Evolutionary conservation across 805 yeast species (phyloP).

Genomic region (Schizosaccharomyces cryophilus): DNA sequence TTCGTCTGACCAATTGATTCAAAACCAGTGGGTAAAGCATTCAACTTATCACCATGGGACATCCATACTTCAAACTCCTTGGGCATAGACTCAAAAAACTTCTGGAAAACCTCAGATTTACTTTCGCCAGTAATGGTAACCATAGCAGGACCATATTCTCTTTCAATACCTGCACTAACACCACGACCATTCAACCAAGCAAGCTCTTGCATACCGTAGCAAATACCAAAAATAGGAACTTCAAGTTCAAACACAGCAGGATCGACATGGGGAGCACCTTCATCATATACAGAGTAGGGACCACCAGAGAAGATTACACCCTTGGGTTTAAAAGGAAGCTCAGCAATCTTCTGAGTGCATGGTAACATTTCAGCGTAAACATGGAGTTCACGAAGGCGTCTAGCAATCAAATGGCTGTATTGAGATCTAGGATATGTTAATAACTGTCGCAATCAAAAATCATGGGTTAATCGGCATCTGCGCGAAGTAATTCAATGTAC

Average conservation of each 20-base stretch:
- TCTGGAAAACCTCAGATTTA: slow-evolving; percentile 17
- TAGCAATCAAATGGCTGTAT: slow-evolving; percentile 85
- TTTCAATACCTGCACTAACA: slow-evolving; percentile 86
- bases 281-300: slow-evolving; percentile 90
- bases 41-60: slow-evolving; percentile 95
- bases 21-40: slow-evolving; percentile 72
- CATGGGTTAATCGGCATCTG: too few relatives aligned
- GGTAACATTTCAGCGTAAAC: slow-evolving; percentile 98
- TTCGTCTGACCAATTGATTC: slow-evolving; percentile 71
- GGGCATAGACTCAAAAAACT: slow-evolving; percentile 68
- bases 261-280: slow-evolving; percentile 93
- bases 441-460: not conserved
- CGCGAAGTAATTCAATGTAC: too few relatives aligned
- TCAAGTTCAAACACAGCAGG: slow-evolving; percentile 69
- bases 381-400: slow-evolving; percentile 92
- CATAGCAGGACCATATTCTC: slow-evolving; percentile 94
- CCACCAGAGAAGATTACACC: slow-evolving; percentile 94
- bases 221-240: slow-evolving; percentile 90
- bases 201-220: slow-evolving; percentile 97
- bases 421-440: slow-evolving; percentile 29
- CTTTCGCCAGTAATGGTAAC: slow-evolving; percentile 27
- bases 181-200: slow-evolving; percentile 88
- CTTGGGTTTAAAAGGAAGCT: slow-evolving; percentile 79
- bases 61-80: slow-evolving; percentile 74
- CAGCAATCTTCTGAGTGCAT: slow-evolving; percentile 89